Percentiles rank a stretch among this genome's conserved stretches.
Evolutionary conservation across 306 rosid species (phyloP).

Genomic region (Mucuna pruriens): DNA sequence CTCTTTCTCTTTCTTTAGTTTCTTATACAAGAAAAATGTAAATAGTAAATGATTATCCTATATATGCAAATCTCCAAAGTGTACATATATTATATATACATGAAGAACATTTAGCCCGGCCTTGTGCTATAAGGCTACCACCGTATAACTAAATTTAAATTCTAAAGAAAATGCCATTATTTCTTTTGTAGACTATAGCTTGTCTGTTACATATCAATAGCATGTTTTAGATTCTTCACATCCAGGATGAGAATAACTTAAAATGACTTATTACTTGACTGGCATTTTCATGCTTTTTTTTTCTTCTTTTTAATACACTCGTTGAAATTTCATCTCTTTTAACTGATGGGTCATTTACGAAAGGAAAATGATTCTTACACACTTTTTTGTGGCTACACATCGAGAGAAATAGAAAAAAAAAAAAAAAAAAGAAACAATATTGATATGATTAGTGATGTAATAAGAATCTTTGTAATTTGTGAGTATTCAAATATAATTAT

Average conservation of each 20-base stretch:
- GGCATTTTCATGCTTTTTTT: background rate
- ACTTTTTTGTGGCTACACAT: too few relatives aligned
- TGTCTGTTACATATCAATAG: conserved; percentile 18
- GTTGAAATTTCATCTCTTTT: background rate
- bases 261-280: conserved; percentile 14
- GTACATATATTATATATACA: background rate
- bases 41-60: background rate
- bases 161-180: conserved; percentile 4
- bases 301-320: background rate
- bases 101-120: background rate
- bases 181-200: conserved; percentile 4
- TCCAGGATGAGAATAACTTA: conserved; percentile 22
- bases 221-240: conserved; percentile 37
- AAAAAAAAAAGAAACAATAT: too few relatives aligned
- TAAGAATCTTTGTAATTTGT: too few relatives aligned
- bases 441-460: too few relatives aligned
- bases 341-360: too few relatives aligned
- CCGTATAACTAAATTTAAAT: background rate
- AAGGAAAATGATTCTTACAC: too few relatives aligned
- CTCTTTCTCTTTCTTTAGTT: background rate
- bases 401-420: too few relatives aligned
- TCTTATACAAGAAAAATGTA: background rate
- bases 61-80: background rate
- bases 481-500: too few relatives aligned
- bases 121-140: background rate